These are phyloP conservation scores for Talaromyces funiculosus DNA, from an alignment of 2,329 filamentous ascomycete genomes.

Conservation along the genomic window DNA sequence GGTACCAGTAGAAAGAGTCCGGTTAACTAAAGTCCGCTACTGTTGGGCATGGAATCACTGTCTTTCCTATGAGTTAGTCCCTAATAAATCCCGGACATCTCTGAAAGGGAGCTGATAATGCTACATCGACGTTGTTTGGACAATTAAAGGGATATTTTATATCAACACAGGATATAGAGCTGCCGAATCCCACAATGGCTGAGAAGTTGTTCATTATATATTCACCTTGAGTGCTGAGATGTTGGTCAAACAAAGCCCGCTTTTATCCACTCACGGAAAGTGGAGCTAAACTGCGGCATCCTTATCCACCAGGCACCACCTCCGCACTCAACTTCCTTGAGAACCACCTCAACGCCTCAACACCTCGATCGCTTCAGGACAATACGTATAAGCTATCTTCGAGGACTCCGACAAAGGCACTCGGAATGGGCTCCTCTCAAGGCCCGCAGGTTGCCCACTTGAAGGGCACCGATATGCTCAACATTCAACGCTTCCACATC, in stretches of 20 bases:
- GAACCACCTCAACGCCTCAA: background rate
- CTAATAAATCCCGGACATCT: background rate
- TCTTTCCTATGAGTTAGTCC: background rate
- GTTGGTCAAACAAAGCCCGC: too few species aligned
- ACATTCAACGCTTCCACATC: slow-evolving; percentile 23
- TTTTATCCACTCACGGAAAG: too few species aligned
- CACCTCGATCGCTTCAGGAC: background rate
- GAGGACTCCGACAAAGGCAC: too few species aligned
- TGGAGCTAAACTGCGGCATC: background rate
- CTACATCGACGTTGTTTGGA: background rate
- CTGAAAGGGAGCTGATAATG: background rate
- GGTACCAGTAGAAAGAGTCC: background rate
- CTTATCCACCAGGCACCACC: background rate
- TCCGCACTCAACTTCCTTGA: background rate
- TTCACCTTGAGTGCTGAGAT: too few species aligned
- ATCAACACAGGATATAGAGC: background rate
- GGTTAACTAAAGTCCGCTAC: background rate
- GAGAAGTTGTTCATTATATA: background rate
- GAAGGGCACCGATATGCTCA: background rate
- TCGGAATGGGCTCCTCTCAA: slow-evolving; percentile 1
- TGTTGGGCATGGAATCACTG: background rate
- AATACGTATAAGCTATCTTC: background rate
- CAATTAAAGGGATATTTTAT: background rate
- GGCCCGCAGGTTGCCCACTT: background rate
- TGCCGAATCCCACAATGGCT: background rate